Percentiles rank a stretch among this genome's conserved stretches.
These are phyloP conservation scores for Claviceps maximensis DNA, from an alignment of 2,329 filamentous ascomycete species.

Conservation along the genomic window DNA sequence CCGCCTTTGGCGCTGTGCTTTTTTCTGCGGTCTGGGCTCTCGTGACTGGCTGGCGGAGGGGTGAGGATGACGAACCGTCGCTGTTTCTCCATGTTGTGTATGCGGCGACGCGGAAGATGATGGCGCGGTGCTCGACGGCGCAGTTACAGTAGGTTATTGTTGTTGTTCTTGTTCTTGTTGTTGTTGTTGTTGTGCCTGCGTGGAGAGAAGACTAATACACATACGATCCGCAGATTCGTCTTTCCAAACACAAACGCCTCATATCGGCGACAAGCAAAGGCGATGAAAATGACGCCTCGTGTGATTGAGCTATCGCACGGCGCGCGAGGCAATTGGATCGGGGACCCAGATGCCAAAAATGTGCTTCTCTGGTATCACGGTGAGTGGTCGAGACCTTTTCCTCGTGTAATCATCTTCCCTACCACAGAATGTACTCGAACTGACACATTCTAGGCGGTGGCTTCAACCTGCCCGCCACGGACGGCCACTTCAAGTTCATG, in stretches of 20 bases:
- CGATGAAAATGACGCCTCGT: slow-evolving; percentile 1
- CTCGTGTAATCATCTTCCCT: too few species aligned
- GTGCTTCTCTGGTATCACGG: slow-evolving; percentile 13
- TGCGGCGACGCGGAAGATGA: slow-evolving; percentile 7
- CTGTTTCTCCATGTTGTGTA: slow-evolving; percentile 10
- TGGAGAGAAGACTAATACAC: not conserved
- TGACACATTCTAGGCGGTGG: slow-evolving; percentile 8
- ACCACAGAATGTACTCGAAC: too few species aligned
- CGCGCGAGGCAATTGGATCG: slow-evolving; percentile 11
- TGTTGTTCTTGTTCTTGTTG: too few species aligned
- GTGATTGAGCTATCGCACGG: slow-evolving; percentile 9
- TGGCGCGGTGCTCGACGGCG: slow-evolving; percentile 6
- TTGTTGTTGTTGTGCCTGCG: not conserved
- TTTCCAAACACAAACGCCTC: slow-evolving; percentile 6
- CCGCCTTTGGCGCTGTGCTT: slow-evolving; percentile 6
- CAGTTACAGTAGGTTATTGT: slow-evolving; percentile 9
- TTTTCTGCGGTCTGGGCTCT: slow-evolving; percentile 1
- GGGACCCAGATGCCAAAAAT: slow-evolving; percentile 8
- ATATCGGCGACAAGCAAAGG: slow-evolving; percentile 7
- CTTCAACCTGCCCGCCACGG: slow-evolving; percentile 8
- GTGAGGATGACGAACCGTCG: slow-evolving; percentile 8
- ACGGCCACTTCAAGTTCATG: slow-evolving; percentile 9
- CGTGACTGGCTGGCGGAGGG: slow-evolving; percentile 5
- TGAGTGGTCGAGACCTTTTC: too few species aligned
- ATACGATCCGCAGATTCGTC: slow-evolving; percentile 5